Conservation (phyloP, 345 rosid genomes). For the Salix purpurea region DNA sequence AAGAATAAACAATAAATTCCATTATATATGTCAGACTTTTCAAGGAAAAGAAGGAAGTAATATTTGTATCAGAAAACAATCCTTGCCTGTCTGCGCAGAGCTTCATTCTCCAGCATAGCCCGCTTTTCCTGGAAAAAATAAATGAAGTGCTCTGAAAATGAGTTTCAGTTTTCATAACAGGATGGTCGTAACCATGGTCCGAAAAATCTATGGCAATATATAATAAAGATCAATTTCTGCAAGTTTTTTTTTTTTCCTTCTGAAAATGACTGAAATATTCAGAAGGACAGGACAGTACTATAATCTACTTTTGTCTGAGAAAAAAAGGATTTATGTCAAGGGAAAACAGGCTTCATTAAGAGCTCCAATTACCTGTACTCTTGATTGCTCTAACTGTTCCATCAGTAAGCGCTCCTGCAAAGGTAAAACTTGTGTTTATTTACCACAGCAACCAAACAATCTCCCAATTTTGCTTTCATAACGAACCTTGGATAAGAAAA, state of each 20-base stretch:
- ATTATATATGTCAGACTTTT: not conserved
- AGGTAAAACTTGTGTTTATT: conserved; percentile 7
- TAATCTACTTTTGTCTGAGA: not conserved
- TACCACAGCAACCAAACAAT: not conserved
- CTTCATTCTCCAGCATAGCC: conserved; percentile 79
- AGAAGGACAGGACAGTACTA: not conserved
- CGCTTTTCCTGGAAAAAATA: conserved; percentile 59
- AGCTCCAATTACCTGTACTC: conserved; percentile 47
- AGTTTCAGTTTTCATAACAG: not conserved
- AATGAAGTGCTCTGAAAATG: not conserved
- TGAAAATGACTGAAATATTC: not conserved
- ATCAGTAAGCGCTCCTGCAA: conserved; percentile 69
- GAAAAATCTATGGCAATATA: not conserved
- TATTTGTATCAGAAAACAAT: conserved; percentile 7
- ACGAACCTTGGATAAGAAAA: not conserved
- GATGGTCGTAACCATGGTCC: not conserved
- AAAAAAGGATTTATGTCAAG: not conserved
- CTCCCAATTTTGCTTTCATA: not conserved
- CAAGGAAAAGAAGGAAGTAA: not conserved
- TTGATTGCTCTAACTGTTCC: conserved; percentile 79
- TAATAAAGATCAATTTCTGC: not conserved
- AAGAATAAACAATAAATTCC: not conserved
- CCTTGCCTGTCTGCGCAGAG: conserved; percentile 78
- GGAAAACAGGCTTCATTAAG: conserved; percentile 2
- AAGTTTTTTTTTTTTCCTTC: not conserved